Evolutionary conservation across 2,329 filamentous ascomycete genomes (phyloP).

Genomic region (Plenodomus biglobosus): DNA sequence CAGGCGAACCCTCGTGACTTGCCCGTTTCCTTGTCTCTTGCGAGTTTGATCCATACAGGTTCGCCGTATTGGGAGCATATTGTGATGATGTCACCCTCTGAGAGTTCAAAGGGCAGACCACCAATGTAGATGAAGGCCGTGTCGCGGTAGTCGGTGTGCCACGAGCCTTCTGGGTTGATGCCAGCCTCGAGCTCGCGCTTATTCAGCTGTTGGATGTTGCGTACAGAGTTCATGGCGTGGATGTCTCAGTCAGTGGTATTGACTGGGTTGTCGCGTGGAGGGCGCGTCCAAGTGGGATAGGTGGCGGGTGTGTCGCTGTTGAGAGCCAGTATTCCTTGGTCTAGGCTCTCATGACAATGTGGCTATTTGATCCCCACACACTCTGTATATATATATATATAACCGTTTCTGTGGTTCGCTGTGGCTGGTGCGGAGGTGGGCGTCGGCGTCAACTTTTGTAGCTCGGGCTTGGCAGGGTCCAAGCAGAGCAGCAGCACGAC

Average conservation of each 20-base stretch:
- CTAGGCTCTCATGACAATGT: too few relatives aligned
- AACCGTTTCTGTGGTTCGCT: too few relatives aligned
- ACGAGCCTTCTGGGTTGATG: constrained; percentile 82
- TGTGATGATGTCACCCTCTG: constrained; percentile 92
- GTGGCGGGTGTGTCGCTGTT: not conserved
- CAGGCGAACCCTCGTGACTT: constrained; percentile 95
- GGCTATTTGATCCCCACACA: too few relatives aligned
- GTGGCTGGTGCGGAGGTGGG: not conserved
- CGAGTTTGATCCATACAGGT: constrained; percentile 87
- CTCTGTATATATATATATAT: too few relatives aligned
- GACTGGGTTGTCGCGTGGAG: constrained; percentile 8
- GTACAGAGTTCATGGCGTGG: constrained; percentile 82
- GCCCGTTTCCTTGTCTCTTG: constrained; percentile 92
- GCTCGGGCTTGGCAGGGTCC: constrained; percentile 35
- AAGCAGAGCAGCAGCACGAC: constrained; percentile 27
- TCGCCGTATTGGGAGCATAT: constrained; percentile 98
- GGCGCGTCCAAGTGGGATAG: constrained; percentile 3
- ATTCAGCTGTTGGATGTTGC: constrained; percentile 89
- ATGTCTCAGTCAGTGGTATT: not conserved
- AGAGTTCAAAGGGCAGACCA: constrained; percentile 86
- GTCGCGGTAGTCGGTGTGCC: constrained; percentile 97
- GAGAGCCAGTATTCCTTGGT: too few relatives aligned
- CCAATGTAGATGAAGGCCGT: constrained; percentile 97
- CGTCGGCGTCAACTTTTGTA: constrained; percentile 19
- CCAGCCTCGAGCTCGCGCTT: constrained; percentile 90